Evolutionary conservation across 108 stramenopile genomes (phyloP).

Genomic region (Skeletonema potamos): DNA sequence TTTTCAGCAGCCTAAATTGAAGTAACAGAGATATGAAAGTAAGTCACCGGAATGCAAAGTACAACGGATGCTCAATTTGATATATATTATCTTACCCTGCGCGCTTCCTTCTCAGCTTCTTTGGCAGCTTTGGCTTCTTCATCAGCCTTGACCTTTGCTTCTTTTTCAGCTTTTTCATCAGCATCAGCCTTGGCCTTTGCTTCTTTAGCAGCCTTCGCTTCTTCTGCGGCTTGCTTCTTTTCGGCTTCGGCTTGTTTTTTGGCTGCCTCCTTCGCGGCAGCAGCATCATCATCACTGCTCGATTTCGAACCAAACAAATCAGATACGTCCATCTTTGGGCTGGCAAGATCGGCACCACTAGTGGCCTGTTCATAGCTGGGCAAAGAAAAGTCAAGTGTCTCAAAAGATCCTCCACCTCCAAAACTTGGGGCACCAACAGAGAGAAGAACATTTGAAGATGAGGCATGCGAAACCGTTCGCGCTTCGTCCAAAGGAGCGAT

Average conservation of each 20-base stretch:
- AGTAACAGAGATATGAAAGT: background rate
- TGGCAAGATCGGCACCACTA: slow-evolving; percentile 6
- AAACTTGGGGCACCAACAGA: slow-evolving; percentile 45
- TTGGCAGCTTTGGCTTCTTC: background rate
- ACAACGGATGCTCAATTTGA: no score
- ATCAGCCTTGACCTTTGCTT: slow-evolving; percentile 12
- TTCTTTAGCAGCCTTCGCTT: slow-evolving; percentile 36
- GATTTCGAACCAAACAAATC: slow-evolving; percentile 30
- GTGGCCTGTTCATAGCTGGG: slow-evolving; percentile 65
- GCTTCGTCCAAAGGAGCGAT: slow-evolving; percentile 6
- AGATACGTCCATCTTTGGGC: slow-evolving; percentile 33
- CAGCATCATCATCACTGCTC: slow-evolving; percentile 42
- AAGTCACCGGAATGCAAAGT: no score
- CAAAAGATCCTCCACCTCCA: slow-evolving; percentile 42
- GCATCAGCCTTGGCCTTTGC: slow-evolving; percentile 20
- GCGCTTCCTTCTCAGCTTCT: slow-evolving; percentile 12
- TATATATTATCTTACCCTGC: slow-evolving; percentile 9
- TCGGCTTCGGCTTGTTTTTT: slow-evolving; percentile 17
- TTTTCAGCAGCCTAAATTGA: slow-evolving; percentile 37
- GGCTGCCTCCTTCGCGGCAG: slow-evolving; percentile 42
- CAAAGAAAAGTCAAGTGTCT: slow-evolving; percentile 77
- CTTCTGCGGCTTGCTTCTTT: slow-evolving; percentile 28
- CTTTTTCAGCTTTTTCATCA: background rate
- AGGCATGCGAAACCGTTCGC: slow-evolving; percentile 7
- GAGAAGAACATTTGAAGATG: slow-evolving; percentile 20